Percentiles rank a stretch among this genome's conserved stretches.
Conservation (phyloP, 2,329 filamentous ascomycete genomes). For the Penicillium decumbens region DNA sequence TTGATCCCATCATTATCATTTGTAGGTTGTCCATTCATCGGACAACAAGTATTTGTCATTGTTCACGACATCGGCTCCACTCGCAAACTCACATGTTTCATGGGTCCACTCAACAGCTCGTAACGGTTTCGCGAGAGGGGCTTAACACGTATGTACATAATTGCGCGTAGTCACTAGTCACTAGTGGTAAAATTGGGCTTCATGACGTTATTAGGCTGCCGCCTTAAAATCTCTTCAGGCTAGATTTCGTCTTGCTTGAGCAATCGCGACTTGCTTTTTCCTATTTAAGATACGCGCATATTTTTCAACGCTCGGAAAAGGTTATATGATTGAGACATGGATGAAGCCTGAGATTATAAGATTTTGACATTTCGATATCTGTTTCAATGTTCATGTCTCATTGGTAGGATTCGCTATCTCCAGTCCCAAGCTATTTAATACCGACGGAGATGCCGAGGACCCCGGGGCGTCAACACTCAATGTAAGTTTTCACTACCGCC, state of each 20-base stretch:
- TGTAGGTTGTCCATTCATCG: background rate
- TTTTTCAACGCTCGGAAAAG: background rate
- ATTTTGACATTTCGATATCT: background rate
- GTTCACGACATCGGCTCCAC: background rate
- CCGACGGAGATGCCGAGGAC: background rate
- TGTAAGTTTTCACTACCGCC: background rate
- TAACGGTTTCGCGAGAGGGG: background rate
- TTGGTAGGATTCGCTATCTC: background rate
- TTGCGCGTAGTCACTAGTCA: background rate
- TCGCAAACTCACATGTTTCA: background rate
- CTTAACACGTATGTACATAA: background rate
- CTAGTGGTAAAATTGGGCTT: background rate
- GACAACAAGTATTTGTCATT: background rate
- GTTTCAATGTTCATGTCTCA: background rate
- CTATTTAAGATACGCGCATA: background rate
- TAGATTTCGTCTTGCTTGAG: background rate
- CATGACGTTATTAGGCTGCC: background rate
- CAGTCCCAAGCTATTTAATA: background rate
- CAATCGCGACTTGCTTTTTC: background rate
- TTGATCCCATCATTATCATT: conserved; percentile 5
- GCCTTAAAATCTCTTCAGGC: background rate
- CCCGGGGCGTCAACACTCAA: background rate
- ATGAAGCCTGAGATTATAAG: background rate
- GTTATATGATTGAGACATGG: too few relatives aligned
- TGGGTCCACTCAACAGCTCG: background rate